A percentile compares a stretch with the other conserved stretches of the same genome.
phyloP scores from a whole-genome alignment of 805 yeast species.

The Ascoidea tarda region DNA sequence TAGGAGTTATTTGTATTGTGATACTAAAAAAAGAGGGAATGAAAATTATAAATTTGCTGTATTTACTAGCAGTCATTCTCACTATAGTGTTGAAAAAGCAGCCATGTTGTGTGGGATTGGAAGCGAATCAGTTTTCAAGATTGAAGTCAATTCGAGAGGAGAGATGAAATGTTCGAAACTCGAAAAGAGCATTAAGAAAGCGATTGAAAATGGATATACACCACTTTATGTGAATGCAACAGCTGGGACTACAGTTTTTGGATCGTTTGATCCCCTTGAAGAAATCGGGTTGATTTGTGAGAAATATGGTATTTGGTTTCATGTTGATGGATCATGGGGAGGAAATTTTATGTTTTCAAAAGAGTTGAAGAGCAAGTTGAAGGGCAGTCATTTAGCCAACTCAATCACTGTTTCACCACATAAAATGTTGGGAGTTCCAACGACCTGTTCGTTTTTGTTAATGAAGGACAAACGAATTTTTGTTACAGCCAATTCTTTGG shows the following conservation, averaged over 20 bases:
- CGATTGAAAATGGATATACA: conserved; percentile 38
- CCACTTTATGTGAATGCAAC: conserved; percentile 73
- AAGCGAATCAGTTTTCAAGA: conserved; percentile 42
- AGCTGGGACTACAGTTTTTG: conserved; percentile 83
- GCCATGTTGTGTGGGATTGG: conserved; percentile 71
- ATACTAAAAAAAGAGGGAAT: conserved; percentile 53
- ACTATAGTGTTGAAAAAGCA: conserved; percentile 70
- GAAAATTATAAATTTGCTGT: conserved; percentile 42
- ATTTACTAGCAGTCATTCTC: conserved; percentile 59
- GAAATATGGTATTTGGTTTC: conserved; percentile 54
- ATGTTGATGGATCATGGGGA: conserved; percentile 87
- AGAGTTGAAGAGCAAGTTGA: conserved; percentile 27
- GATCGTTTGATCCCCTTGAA: conserved; percentile 61
- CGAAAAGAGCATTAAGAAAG: conserved; percentile 26
- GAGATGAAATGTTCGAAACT: conserved; percentile 36
- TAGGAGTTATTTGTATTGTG: conserved; percentile 49
- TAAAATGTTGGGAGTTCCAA: conserved; percentile 81
- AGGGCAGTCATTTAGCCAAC: conserved; percentile 54
- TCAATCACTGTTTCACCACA: conserved; percentile 77
- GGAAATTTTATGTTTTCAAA: conserved; percentile 65
- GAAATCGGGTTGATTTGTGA: conserved; percentile 40
- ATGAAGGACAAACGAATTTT: conserved; percentile 55
- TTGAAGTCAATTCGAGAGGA: conserved; percentile 42
- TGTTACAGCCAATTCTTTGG: conserved; percentile 58
- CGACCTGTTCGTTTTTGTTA: conserved; percentile 57